phyloP scores from a whole-genome alignment of 768 basidiomycete genomes.

The Fistulinella prunicolor region DNA sequence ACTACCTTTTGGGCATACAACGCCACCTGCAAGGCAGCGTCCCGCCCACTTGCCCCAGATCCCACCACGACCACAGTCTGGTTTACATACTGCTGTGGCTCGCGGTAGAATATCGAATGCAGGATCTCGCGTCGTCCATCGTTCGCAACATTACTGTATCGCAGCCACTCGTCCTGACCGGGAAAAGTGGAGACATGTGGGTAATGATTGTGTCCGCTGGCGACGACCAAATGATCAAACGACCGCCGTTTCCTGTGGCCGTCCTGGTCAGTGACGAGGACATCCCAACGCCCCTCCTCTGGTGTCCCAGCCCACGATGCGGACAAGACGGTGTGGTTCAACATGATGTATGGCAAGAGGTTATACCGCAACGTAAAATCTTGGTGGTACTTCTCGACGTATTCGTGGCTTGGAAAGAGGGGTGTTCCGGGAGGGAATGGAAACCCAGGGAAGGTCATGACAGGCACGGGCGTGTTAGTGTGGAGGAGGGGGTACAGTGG shows the following conservation, averaged over 20 bases:
- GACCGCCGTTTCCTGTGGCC: slow-evolving; percentile 20
- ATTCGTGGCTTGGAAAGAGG: slow-evolving; percentile 47
- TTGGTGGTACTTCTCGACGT: slow-evolving; percentile 45
- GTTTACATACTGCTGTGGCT: slow-evolving; percentile 41
- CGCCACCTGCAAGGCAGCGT: slow-evolving; percentile 43
- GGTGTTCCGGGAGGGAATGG: slow-evolving; percentile 50
- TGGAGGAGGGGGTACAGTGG: slow-evolving; percentile 53
- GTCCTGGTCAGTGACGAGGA: slow-evolving; percentile 30
- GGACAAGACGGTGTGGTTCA: slow-evolving; percentile 42
- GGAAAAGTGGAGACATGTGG: slow-evolving; percentile 44
- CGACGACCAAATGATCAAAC: slow-evolving; percentile 55
- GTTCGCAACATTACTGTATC: slow-evolving; percentile 7
- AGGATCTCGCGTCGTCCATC: slow-evolving; percentile 37
- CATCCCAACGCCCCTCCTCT: slow-evolving; percentile 42
- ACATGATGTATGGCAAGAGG: slow-evolving; percentile 37
- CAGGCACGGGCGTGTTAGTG: slow-evolving; percentile 55
- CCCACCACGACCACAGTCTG: slow-evolving; percentile 50
- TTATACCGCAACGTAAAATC: slow-evolving; percentile 41
- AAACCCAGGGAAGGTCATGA: slow-evolving; percentile 57
- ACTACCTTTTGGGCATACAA: slow-evolving; percentile 43
- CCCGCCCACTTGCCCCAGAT: slow-evolving; percentile 45
- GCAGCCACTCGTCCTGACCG: slow-evolving; percentile 51
- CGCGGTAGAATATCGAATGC: slow-evolving; percentile 54
- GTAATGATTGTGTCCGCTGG: slow-evolving; percentile 53
- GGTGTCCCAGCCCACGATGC: slow-evolving; percentile 44